Base-by-base conservation (phyloP, 495 filamentous ascomycete genomes). In the Trichocladium antarcticum region DNA sequence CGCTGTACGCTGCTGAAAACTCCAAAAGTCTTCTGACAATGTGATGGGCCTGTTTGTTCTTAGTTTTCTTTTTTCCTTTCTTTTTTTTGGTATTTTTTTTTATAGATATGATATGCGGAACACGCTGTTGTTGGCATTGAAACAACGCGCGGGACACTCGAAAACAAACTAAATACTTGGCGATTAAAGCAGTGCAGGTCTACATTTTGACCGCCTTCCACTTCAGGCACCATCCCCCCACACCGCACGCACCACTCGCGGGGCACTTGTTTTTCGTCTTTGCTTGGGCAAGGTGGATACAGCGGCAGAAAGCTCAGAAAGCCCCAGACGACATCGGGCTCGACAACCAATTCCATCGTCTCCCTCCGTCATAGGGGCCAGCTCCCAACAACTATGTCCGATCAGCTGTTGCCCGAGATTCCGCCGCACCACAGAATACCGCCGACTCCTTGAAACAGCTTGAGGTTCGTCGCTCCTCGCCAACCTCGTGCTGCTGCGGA, bases 161-260 rank as follows among this genome's bases (percentile, higher is more conserved):
- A n/a, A n/a, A n/a, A n/a, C n/a, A n/a, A n/a, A n/a, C n/a, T 10
- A 32, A 32, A 10, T 10, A 5, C 27, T 5, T 29, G 5, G 5
- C 5, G 10, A 29, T 5, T 29, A 10, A 10, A 29, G 27, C 5
- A 29, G 27, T 5, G 5, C 27, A 29, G 27, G 27, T 10, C 7
- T 38, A 19, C n/a, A 29, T 3, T 19, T 17, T 48, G 32, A 56
- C 53, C 53, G 53, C 53, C 49, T 56, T 52, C 53, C 37, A 0
- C 2, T 42, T 16, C 21, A 6, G 35, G 39, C 43, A 20, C 0
- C 1, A 2, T 1, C 1, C 20, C 27, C 34, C 42, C 49, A 47
- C n/a, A 24, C 19, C 40, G 53, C 53, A 56, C 54, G 54, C 47
- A 49, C 49, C 45, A 24, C 37, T 16, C 1, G 50, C 50, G 50